A percentile compares a stretch with the other conserved stretches of the same genome.
Evolutionary conservation across 805 yeast genomes (phyloP).

Genomic region (Myxozyma vanderwaltii): DNA sequence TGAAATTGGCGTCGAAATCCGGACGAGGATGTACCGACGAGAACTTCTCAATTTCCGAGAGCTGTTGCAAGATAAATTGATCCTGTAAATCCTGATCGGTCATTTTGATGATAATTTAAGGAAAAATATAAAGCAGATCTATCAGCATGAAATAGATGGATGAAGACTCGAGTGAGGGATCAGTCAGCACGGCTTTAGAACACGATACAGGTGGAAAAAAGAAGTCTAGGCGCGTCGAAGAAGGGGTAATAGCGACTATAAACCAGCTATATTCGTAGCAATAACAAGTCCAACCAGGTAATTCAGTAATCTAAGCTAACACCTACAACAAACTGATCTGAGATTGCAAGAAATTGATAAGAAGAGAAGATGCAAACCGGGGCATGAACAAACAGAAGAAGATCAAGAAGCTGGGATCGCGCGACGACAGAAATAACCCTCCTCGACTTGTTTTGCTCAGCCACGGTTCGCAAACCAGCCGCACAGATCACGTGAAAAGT

Average conservation of each 20-base stretch:
- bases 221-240: background rate
- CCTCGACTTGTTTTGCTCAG: background rate
- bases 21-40: conserved; percentile 50
- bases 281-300: too few relatives aligned
- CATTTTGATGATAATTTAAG: background rate
- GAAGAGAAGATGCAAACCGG: too few relatives aligned
- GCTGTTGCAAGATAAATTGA: conserved; percentile 14
- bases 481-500: background rate
- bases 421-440: background rate
- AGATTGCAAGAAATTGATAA: too few relatives aligned
- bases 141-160: too few relatives aligned
- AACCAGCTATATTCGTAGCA: too few relatives aligned
- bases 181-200: too few relatives aligned
- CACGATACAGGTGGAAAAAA: too few relatives aligned
- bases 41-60: conserved; percentile 18
- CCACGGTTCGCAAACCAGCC: background rate
- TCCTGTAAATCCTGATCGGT: conserved; percentile 18
- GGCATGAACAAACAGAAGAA: background rate
- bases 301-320: too few relatives aligned
- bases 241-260: too few relatives aligned
- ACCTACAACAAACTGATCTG: background rate
- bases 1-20: conserved; percentile 43
- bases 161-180: too few relatives aligned
- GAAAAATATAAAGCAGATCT: background rate
- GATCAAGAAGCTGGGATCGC: background rate